These are phyloP conservation scores for Ophiocordyceps camponoti-leonardi DNA, from an alignment of 2,329 filamentous ascomycete species.

Conservation along the genomic window DNA sequence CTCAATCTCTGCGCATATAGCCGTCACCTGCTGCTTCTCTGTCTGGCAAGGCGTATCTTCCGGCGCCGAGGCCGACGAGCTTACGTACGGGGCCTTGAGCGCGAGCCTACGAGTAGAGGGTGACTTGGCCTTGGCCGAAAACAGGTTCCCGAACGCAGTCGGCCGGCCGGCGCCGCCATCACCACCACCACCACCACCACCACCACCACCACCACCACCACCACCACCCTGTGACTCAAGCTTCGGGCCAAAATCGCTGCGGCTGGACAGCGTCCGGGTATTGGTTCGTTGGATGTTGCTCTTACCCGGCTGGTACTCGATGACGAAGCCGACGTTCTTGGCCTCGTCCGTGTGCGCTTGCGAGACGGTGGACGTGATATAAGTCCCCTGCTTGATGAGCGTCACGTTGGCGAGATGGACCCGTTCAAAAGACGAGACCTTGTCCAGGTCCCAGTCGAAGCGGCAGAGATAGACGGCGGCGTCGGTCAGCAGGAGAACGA, in stretches of 20 bases:
- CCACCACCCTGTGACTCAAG: conserved; percentile 5
- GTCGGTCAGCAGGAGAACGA: conserved; percentile 74
- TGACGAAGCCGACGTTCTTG: conserved; percentile 69
- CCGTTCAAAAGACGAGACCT: conserved; percentile 81
- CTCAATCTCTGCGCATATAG: conserved; percentile 63
- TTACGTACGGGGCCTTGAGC: conserved; percentile 36
- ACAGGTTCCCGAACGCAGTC: conserved; percentile 21
- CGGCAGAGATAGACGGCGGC: conserved; percentile 73
- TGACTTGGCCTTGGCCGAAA: conserved; percentile 19
- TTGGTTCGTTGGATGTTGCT: conserved; percentile 65
- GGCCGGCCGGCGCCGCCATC: conserved; percentile 11
- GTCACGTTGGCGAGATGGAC: conserved; percentile 60
- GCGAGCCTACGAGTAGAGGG: conserved; percentile 26
- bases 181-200: conserved; percentile 2
- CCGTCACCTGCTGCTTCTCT: conserved; percentile 38
- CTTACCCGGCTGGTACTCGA: conserved; percentile 58
- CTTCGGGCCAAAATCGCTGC: conserved; percentile 14
- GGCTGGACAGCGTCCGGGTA: conserved; percentile 58
- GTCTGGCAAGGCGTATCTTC: conserved; percentile 27
- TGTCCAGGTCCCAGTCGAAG: conserved; percentile 91
- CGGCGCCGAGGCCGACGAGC: conserved; percentile 36
- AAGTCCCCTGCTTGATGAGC: conserved; percentile 63
- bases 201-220: conserved; percentile 3
- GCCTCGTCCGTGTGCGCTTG: conserved; percentile 57
- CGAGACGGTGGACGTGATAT: conserved; percentile 78